phyloP scores from a whole-genome alignment of 371 early-diverging fungal genomes.

The Blastocladiella emersonii region DNA sequence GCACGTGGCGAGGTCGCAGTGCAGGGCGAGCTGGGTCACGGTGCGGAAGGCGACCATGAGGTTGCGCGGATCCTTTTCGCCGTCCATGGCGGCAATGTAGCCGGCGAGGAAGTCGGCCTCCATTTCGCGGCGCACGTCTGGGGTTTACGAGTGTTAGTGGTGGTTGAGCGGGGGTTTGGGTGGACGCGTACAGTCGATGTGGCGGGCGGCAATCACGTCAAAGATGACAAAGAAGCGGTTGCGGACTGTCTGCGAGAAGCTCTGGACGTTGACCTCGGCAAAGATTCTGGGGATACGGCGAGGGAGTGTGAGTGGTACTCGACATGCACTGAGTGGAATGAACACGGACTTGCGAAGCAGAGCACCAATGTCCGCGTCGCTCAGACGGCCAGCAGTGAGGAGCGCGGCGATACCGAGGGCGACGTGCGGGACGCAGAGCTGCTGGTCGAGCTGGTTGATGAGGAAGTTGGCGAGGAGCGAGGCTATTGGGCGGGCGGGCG shows the following conservation, averaged over 20 bases:
- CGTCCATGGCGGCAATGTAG: slow-evolving; percentile 78
- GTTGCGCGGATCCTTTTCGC: slow-evolving; percentile 96
- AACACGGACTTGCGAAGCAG: no score
- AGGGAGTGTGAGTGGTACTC: no score
- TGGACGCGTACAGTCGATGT: neutral
- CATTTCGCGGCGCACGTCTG: slow-evolving; percentile 21
- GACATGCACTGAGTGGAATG: no score
- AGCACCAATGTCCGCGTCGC: no score
- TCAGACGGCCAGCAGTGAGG: neutral
- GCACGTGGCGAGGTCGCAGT: slow-evolving; percentile 58
- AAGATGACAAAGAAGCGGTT: slow-evolving; percentile 36
- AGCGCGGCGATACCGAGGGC: neutral
- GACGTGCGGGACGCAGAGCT: neutral
- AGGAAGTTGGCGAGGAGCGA: neutral
- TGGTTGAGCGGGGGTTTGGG: neutral
- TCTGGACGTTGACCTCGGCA: slow-evolving; percentile 42
- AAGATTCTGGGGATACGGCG: slow-evolving; percentile 13
- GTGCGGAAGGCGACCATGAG: slow-evolving; percentile 70
- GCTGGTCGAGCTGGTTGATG: neutral
- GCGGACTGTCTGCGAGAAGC: slow-evolving; percentile 39
- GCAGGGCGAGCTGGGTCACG: slow-evolving; percentile 41
- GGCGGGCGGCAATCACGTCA: slow-evolving; percentile 8
- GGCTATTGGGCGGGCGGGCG: neutral
- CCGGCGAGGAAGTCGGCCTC: slow-evolving; percentile 60
- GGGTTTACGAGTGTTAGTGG: neutral